These are phyloP conservation scores for Epichloe hybrida DNA, from an alignment of 2,329 filamentous ascomycete genomes.

Conservation along the genomic window DNA sequence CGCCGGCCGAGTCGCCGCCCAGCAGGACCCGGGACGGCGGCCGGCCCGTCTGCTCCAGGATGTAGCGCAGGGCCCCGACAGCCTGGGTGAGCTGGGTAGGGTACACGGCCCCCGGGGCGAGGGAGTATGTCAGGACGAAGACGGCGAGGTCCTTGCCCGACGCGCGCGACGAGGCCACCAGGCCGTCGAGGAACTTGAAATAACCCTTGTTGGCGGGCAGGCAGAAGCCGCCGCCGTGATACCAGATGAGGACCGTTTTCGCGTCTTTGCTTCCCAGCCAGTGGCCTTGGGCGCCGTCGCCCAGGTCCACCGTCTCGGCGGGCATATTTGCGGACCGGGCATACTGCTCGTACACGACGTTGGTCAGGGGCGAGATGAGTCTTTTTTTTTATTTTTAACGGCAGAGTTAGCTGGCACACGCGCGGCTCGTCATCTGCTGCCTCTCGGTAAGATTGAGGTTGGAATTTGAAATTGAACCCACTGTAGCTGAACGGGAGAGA, in stretches of 20 bases:
- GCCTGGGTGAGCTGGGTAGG: slow-evolving; percentile 12
- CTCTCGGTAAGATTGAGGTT: background rate
- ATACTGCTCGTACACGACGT: slow-evolving; percentile 10
- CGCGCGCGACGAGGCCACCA: slow-evolving; percentile 7
- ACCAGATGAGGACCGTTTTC: slow-evolving; percentile 12
- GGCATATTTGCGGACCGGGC: slow-evolving; percentile 5
- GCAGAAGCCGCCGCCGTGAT: slow-evolving; percentile 12
- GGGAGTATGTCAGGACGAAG: slow-evolving; percentile 10
- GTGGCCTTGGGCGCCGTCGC: slow-evolving; percentile 9
- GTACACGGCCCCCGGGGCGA: slow-evolving; percentile 10
- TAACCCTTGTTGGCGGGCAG: slow-evolving; percentile 10
- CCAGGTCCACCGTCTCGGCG: slow-evolving; percentile 9
- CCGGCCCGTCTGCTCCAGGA: slow-evolving; percentile 6
- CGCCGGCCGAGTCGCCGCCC: slow-evolving; percentile 13
- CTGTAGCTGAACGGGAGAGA: slow-evolving; percentile 11
- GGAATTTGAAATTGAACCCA: background rate
- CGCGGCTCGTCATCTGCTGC: background rate
- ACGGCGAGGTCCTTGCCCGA: slow-evolving; percentile 9
- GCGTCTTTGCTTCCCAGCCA: slow-evolving; percentile 12
- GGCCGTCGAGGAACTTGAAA: slow-evolving; percentile 8
- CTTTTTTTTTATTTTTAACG: background rate
- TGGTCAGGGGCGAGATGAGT: slow-evolving; percentile 9
- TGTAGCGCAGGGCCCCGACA: slow-evolving; percentile 9
- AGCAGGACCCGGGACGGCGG: slow-evolving; percentile 8
- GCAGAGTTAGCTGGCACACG: background rate